Evolutionary conservation across 1,284 basidiomycete genomes (phyloP).

Genomic region (Leccinum pseudoinsigne): DNA sequence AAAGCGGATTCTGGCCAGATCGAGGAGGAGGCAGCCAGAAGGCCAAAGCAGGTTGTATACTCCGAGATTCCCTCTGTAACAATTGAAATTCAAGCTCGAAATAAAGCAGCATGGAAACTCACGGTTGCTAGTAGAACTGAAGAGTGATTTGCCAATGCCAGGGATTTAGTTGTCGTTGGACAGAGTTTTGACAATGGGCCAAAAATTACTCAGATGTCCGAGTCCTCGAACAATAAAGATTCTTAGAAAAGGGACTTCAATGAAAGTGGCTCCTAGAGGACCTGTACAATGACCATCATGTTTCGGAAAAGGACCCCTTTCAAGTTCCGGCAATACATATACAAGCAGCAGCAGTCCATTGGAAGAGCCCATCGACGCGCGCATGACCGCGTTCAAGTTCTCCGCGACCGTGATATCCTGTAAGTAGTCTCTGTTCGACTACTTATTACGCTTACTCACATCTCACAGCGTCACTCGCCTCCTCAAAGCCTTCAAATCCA

Average conservation of each 20-base stretch:
- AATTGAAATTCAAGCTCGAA: neutral
- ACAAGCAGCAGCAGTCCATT: too few relatives aligned
- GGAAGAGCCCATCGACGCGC: too few relatives aligned
- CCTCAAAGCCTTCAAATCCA: constrained; percentile 32
- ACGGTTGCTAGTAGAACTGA: neutral
- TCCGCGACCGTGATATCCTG: constrained; percentile 65
- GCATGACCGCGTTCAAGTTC: constrained; percentile 32
- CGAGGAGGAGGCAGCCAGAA: neutral
- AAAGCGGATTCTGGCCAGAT: neutral
- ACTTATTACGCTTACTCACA: neutral
- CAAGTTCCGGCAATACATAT: too few relatives aligned
- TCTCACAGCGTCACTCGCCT: constrained; percentile 65
- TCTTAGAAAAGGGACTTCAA: too few relatives aligned
- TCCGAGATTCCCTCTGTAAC: neutral
- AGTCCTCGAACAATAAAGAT: too few relatives aligned
- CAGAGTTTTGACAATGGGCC: too few relatives aligned
- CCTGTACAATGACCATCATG: too few relatives aligned
- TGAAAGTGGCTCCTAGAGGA: too few relatives aligned
- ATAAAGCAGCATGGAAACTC: neutral
- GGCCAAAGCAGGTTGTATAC: neutral
- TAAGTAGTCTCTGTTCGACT: neutral
- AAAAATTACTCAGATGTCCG: too few relatives aligned
- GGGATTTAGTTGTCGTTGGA: neutral
- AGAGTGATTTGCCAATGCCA: neutral
- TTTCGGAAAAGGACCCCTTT: too few relatives aligned